Conservation (phyloP, 2,329 filamentous ascomycete species). For the Trichoderma atroviride region DNA sequence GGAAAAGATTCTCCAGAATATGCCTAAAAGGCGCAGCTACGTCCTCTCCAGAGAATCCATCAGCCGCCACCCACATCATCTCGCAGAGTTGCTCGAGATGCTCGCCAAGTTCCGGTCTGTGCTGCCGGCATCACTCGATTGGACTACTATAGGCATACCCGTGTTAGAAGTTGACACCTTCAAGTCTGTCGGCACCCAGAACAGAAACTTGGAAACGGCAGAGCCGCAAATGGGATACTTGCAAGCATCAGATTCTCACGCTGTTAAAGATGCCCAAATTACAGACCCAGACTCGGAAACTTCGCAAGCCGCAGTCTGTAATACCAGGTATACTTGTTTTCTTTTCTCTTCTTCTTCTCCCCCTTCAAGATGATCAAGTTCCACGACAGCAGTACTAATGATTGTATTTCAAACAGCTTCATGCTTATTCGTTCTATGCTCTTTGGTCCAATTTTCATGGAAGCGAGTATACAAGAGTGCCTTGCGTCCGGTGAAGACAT, state of each 20-base stretch:
- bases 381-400: not conserved
- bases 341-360: not conserved
- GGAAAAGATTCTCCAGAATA: constrained; percentile 35
- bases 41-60: not conserved
- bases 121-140: not conserved
- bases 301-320: not conserved
- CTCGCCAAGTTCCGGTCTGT: not conserved
- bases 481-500: not conserved
- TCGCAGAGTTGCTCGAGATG: not conserved
- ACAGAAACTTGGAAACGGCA: not conserved
- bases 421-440: constrained; percentile 29
- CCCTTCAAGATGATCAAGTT: not conserved
- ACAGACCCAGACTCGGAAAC: not conserved
- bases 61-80: not conserved
- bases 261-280: not conserved
- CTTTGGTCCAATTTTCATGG: constrained; percentile 31
- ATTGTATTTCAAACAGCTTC: constrained; percentile 14
- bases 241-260: no score
- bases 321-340: not conserved
- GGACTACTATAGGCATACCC: not conserved
- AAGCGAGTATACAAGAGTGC: constrained; percentile 31
- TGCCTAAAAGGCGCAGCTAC: not conserved
- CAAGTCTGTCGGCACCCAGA: not conserved
- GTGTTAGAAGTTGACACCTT: not conserved
- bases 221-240: not conserved